Base-by-base conservation (phyloP, 2,329 filamentous ascomycete species). In the Talaromyces verruculosus region DNA sequence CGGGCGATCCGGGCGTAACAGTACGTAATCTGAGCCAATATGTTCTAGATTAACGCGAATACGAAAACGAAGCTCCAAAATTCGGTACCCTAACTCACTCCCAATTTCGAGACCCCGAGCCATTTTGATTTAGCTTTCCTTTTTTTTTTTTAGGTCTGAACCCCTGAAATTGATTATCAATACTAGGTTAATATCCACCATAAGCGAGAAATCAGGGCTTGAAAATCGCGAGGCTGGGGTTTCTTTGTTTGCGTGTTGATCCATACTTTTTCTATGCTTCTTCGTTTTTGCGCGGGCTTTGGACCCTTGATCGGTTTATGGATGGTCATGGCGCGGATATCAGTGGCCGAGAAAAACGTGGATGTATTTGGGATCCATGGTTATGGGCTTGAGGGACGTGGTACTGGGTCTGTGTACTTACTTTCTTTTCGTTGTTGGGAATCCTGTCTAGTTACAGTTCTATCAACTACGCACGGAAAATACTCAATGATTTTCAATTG, bases 321-420 rank as follows among this genome's bases (percentile, higher is more conserved):
- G 7, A 51, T 51, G 47, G 47, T 17, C 25, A 17, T 30, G 47
- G 51, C 30, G 19, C 33, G 51, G 51, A 35, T 37, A 57, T 37
- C 51, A 57, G n/a, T 22, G 51, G 51, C 51, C 11, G 51, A 37
- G 35, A 45, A 41, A 25, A 60, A 30, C 39, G 37, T 60, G 57
- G 57, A 30, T 43, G 57, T n/a, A 28, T 45, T 19, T 39, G 35
- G 28, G 37, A 60, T 45, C 57, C 57, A 43, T 45, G 57, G 22
- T 10, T 30, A n/a, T 45, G 39, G 39, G 57, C 35, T 25, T 8
- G 37, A 60, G 19, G 25, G 39, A 60, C 37, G 28, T 60, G 57
- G 37, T 43, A 28, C 37, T 60, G 39, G 57, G 57, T 43, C 57
- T 15, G 57, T 60, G 57, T 43, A 28, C 57, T 45, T 60, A 5